Base-by-base conservation (phyloP, 176 grass and related monocot species). In the Oryza brachyantha region DNA sequence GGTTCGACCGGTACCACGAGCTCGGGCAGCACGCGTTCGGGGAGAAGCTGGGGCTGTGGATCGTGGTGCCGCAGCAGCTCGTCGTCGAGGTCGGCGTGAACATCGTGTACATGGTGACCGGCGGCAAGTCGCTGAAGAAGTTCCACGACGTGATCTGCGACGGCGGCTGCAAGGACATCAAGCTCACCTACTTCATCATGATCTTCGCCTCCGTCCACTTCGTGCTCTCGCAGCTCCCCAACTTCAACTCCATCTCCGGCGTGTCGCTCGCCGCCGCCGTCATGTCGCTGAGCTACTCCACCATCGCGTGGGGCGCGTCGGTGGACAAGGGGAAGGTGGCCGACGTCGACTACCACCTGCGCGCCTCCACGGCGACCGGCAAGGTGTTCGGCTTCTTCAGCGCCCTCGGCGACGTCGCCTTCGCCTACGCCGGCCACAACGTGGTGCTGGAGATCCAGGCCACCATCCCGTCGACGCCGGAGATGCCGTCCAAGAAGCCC, bases 101-200 rank as follows among this genome's bases (percentile, higher is more conserved):
- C 89, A 97, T 97, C n/a, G 89, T 97, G 1, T 97, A 97, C 87
- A 97, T 97, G 94, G 94, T 97, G 28, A 97, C 94, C 25, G 94
- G 94, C 11, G 94, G 94, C 26, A 89, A 71, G 52, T 97, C 94
- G 7, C 82, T 97, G 22, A 87, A 90, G 89, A 97, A 94, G 85
- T 94, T 97, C 71, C 94, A 94, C 46, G 89, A 94, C 26, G 68
- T 89, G n/a, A 79, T 97, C 68, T 97, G 94, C 63, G 81, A 71
- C 1, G 3, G 2, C 21, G 28, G 48, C 54, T 92, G 91, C 86
- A 97, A 89, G 77, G 3, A 21, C 38, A 88, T 97, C 81, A 97
- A 94, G 80, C 58, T 36, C 21, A 92, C 87, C 10, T 97, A 94
- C 76, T 97, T 94, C 85, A 97, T 97, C 85, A 94, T 97, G 89